Percentiles rank a stretch among this genome's conserved stretches.
Conservation (phyloP, 768 basidiomycete genomes). For the Flagelloscypha sp. region DNA sequence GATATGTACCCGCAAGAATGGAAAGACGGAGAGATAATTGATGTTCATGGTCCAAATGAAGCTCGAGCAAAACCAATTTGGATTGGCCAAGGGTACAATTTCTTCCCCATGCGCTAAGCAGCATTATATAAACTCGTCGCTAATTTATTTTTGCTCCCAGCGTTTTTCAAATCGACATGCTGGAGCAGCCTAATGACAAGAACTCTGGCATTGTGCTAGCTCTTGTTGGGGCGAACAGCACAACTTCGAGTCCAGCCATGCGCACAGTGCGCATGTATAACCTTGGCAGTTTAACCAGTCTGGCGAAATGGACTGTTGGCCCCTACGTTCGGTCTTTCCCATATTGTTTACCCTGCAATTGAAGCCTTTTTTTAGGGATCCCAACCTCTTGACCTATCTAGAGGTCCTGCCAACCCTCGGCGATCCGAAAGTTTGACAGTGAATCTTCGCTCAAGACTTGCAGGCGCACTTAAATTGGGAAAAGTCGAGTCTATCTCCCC, state of each 20-base stretch:
- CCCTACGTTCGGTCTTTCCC: conserved; percentile 49
- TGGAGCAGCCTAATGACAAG: conserved; percentile 70
- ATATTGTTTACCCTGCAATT: too few relatives aligned
- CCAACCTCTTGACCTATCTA: conserved; percentile 52
- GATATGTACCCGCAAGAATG: conserved; percentile 77
- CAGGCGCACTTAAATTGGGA: too few relatives aligned
- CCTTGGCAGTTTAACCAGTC: conserved; percentile 60
- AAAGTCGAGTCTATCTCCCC: too few relatives aligned
- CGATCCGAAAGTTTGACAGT: too few relatives aligned
- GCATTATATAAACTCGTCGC: too few relatives aligned
- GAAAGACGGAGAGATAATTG: conserved; percentile 40
- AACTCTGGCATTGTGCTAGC: conserved; percentile 59
- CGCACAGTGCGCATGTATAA: conserved; percentile 77
- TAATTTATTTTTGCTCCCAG: too few relatives aligned
- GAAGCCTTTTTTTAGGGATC: conserved; percentile 33
- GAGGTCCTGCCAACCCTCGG: too few relatives aligned
- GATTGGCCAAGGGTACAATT: conserved; percentile 68
- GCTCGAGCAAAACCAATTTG: conserved; percentile 62
- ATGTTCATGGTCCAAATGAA: conserved; percentile 61
- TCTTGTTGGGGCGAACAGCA: conserved; percentile 60
- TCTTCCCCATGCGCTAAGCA: too few relatives aligned
- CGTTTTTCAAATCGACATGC: conserved; percentile 67
- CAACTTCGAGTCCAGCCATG: conserved; percentile 36
- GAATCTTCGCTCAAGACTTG: too few relatives aligned
- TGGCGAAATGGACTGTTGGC: conserved; percentile 68